Evolutionary conservation across 768 basidiomycete species (phyloP).

Genomic region (Fistulinella prunicolor): DNA sequence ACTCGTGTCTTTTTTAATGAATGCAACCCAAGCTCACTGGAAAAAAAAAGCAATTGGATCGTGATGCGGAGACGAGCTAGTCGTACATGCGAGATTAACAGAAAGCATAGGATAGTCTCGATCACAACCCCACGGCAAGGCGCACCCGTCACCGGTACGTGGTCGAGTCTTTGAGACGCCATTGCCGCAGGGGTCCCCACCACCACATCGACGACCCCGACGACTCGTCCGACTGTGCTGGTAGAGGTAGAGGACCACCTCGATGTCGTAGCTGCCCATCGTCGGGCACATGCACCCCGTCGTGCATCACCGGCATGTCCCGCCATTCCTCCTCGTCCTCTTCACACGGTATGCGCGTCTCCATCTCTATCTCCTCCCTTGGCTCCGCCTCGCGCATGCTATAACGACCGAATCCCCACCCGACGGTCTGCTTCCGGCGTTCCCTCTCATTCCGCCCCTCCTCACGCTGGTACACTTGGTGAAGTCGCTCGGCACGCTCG

Average conservation of each 20-base stretch:
- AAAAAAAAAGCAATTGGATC: too few relatives aligned
- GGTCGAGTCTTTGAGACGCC: conserved; percentile 78
- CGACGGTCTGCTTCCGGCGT: conserved; percentile 34
- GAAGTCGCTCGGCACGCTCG: conserved; percentile 63
- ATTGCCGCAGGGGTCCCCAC: conserved; percentile 75
- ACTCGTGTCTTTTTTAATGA: too few relatives aligned
- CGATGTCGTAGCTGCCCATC: conserved; percentile 10
- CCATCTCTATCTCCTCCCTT: conserved; percentile 12
- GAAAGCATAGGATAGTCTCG: background rate
- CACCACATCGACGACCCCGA: conserved; percentile 58
- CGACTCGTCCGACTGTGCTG: conserved; percentile 2
- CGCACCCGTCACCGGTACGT: conserved; percentile 42
- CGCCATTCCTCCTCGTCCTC: conserved; percentile 28
- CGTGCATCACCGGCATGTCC: conserved; percentile 7
- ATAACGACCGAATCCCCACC: conserved; percentile 78
- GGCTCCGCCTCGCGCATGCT: conserved; percentile 40
- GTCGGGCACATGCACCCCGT: background rate
- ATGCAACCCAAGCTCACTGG: background rate
- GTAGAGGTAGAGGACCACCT: background rate
- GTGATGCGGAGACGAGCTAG: background rate
- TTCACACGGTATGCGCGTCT: background rate
- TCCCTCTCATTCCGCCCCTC: conserved; percentile 24
- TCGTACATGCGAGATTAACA: conserved; percentile 10
- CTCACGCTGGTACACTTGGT: conserved; percentile 52
- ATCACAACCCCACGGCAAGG: too few relatives aligned